A percentile compares a stretch with the other conserved stretches of the same genome.
These are phyloP conservation scores for Xylariaceae sp. DNA, from an alignment of 2,329 filamentous ascomycete genomes.

Conservation along the genomic window DNA sequence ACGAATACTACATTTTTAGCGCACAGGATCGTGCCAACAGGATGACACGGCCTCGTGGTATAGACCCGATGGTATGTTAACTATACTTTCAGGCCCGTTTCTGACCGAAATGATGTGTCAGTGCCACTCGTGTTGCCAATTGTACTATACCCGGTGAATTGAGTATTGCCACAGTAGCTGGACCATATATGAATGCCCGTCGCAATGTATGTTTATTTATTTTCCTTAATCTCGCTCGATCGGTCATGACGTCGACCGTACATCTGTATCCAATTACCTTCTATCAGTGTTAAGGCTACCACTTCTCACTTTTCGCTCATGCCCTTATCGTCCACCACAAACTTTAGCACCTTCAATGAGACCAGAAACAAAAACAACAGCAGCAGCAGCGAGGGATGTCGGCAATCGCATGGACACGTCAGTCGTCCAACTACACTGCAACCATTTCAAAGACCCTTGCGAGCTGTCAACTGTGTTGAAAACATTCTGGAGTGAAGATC, in stretches of 20 bases:
- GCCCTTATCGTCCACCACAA: too few relatives aligned
- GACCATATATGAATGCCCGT: background rate
- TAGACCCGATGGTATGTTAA: too few relatives aligned
- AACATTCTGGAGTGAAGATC: conserved; percentile 1
- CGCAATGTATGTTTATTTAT: too few relatives aligned
- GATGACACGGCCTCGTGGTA: too few relatives aligned
- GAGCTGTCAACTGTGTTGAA: conserved; percentile 11
- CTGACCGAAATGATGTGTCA: background rate
- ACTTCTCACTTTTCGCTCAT: too few relatives aligned
- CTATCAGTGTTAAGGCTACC: too few relatives aligned
- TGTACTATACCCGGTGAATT: background rate
- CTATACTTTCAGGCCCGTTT: background rate
- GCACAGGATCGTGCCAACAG: too few relatives aligned
- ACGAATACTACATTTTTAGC: too few relatives aligned
- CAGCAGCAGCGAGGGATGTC: background rate
- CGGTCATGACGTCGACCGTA: too few relatives aligned
- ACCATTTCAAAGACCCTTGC: conserved; percentile 8
- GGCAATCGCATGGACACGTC: background rate
- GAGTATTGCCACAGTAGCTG: background rate
- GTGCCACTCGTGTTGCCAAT: background rate
- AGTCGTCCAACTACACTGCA: conserved; percentile 9
- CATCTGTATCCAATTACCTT: too few relatives aligned
- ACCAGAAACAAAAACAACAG: background rate
- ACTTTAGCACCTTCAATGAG: background rate
- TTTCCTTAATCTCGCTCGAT: too few relatives aligned